Conservation (phyloP, 306 rosid genomes). For the Pterocarpus santalinus region DNA sequence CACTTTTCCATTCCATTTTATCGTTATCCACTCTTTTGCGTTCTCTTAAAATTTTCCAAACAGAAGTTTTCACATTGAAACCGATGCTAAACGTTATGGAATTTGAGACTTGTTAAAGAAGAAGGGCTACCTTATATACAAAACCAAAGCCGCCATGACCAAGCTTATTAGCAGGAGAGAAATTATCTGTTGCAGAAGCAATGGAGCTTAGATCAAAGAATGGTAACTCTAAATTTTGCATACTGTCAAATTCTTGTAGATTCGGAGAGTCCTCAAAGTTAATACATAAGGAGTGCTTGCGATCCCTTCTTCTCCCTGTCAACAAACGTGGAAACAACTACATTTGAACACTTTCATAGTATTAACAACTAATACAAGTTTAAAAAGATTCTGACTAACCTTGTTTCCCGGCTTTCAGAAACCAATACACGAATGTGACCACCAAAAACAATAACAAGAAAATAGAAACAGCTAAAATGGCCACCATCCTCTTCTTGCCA, state of each 20-base stretch:
- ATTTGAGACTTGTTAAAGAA: not conserved
- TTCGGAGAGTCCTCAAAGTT: slow-evolving; percentile 14
- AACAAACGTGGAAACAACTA: slow-evolving; percentile 11
- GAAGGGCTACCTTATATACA: slow-evolving; percentile 59
- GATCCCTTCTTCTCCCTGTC: slow-evolving; percentile 33
- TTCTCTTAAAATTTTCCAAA: too few species aligned
- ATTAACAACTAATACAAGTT: not conserved
- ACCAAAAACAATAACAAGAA: slow-evolving; percentile 18
- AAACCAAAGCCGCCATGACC: slow-evolving; percentile 73
- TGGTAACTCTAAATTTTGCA: slow-evolving; percentile 46
- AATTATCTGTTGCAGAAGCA: slow-evolving; percentile 62
- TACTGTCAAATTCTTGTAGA: slow-evolving; percentile 37
- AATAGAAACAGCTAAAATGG: slow-evolving; percentile 9
- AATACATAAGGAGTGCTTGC: slow-evolving; percentile 40
- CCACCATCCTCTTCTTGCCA: slow-evolving; percentile 53
- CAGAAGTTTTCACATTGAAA: not conserved
- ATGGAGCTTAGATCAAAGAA: slow-evolving; percentile 50
- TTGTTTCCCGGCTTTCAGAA: slow-evolving; percentile 23
- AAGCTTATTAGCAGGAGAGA: slow-evolving; percentile 57
- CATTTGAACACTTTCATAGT: not conserved
- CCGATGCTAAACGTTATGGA: not conserved
- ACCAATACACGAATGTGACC: slow-evolving; percentile 33
- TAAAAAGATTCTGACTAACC: slow-evolving; percentile 23
- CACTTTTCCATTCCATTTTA: not conserved
- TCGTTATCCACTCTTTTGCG: too few species aligned